A percentile compares a stretch with the other conserved stretches of the same genome.
These are phyloP conservation scores for Lagenidium sp. DNA, from an alignment of 352 stramenopile genomes.

Conservation along the genomic window DNA sequence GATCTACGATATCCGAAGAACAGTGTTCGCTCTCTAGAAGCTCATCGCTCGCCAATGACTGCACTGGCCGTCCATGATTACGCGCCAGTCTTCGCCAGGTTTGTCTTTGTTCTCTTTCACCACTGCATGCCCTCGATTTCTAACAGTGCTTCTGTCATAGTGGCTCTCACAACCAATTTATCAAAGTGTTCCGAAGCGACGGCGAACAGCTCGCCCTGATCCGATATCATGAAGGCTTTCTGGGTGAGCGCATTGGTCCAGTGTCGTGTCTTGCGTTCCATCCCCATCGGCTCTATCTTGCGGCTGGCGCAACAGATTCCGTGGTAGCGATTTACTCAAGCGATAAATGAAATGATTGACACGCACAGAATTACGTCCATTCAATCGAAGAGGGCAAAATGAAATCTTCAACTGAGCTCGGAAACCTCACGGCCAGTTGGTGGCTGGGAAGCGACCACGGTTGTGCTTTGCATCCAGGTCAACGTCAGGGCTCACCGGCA, in stretches of 20 bases:
- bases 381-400: no score
- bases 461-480: slow-evolving; percentile 53
- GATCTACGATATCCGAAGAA: slow-evolving; percentile 88
- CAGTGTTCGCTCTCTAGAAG: slow-evolving; percentile 84
- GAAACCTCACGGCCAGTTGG: slow-evolving; percentile 18
- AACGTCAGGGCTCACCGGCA: slow-evolving; percentile 72
- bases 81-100: slow-evolving; percentile 93
- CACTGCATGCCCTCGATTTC: slow-evolving; percentile 2
- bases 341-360: slow-evolving; percentile 48
- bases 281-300: slow-evolving; percentile 92
- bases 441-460: slow-evolving; percentile 40
- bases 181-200: slow-evolving; percentile 95
- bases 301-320: slow-evolving; percentile 92
- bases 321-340: slow-evolving; percentile 92
- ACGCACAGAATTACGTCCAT: no score
- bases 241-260: slow-evolving; percentile 94
- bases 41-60: slow-evolving; percentile 93
- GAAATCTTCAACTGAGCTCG: no score
- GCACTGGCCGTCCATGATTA: slow-evolving; percentile 93
- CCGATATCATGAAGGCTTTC: slow-evolving; percentile 95
- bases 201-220: slow-evolving; percentile 80
- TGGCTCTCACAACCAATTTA: slow-evolving; percentile 98
- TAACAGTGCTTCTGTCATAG: slow-evolving; percentile 15
- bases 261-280: slow-evolving; percentile 98
- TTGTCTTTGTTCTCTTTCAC: neutral